Base-by-base conservation (phyloP, 2,329 filamentous ascomycete genomes). In the Diaporthe batatas region DNA sequence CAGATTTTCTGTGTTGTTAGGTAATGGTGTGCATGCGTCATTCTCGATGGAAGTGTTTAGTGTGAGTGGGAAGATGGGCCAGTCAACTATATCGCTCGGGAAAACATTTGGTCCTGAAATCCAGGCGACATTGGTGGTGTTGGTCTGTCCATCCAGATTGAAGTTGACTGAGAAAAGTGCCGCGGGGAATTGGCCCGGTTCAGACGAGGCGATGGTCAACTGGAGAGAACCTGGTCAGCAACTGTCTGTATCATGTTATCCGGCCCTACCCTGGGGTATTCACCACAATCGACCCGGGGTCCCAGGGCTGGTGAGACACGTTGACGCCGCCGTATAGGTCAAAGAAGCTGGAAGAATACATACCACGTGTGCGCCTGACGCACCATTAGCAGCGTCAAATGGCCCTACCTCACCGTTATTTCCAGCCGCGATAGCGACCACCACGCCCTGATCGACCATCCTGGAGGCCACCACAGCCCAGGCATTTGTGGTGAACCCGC, bases 21-120 rank as follows among this genome's bases (percentile, higher is more conserved):
- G 59, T 21, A 83, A 76, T 14, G 83, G 77, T 12, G 77, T 75
- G 72, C 84, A 86, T 23, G 79, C 82, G 58, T 84, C 80, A 3
- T 68, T 69, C 8, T 59, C 69, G 12, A 75, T 70, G 2, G 49
- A 71, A 12, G 72, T 71, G 25, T 77, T 67, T 10, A 76, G 69
- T 16, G 67, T 73, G 10, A 77, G 49, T 2, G 76, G 59, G 2
- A 72, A 32, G 12, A 78, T 68, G 4, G 74, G 73, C 57, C 65
- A 21, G 54, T 73, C 23, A 34, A 73, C 39, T 23, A 23, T 18
- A 23, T 54, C 47, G n/a, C 62, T 62, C 14, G 65, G 67, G 12
- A 58, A 55, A 14, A 68, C 67, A 8, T 65, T 71, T 6, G 42
- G 49, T 36, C 59, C 59, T 36, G 59, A 25, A 3, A 64, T 29